Conservation (phyloP, 305 asterid species). For the Fraxinus latifolia region DNA sequence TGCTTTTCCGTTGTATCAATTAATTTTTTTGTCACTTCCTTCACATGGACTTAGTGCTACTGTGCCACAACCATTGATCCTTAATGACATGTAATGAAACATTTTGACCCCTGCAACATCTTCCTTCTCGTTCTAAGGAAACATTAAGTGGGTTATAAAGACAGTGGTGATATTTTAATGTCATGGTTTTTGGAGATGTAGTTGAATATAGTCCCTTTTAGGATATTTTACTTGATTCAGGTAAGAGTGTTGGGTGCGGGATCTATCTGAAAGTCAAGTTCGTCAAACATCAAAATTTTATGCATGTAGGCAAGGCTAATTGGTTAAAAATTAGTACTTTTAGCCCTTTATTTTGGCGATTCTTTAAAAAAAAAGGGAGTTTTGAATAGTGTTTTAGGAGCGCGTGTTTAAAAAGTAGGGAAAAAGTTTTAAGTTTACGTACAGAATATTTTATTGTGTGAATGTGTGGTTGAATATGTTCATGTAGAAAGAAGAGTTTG, state of each 20-base stretch:
- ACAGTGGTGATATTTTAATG: background rate
- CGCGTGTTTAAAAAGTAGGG: too few species aligned
- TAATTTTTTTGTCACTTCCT: slow-evolving; percentile 2
- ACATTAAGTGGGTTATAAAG: background rate
- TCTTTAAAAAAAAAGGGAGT: too few species aligned
- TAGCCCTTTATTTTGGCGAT: too few species aligned
- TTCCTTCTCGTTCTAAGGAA: background rate
- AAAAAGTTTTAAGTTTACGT: too few species aligned
- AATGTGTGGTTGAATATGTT: too few species aligned
- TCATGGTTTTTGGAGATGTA: background rate
- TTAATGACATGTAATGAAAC: background rate
- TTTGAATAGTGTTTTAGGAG: too few species aligned
- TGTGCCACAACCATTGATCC: background rate
- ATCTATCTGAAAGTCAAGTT: background rate
- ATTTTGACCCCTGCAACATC: background rate
- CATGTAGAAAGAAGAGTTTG: too few species aligned
- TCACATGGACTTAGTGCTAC: background rate
- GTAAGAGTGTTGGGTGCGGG: background rate
- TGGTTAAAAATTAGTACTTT: background rate
- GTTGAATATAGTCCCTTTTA: background rate
- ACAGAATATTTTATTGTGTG: too few species aligned
- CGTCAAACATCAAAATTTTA: background rate
- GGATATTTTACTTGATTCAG: background rate
- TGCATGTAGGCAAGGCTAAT: background rate
- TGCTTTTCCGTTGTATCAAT: background rate